Base-by-base conservation (phyloP, 768 basidiomycete genomes). In the Leccinum sublutescens region DNA sequence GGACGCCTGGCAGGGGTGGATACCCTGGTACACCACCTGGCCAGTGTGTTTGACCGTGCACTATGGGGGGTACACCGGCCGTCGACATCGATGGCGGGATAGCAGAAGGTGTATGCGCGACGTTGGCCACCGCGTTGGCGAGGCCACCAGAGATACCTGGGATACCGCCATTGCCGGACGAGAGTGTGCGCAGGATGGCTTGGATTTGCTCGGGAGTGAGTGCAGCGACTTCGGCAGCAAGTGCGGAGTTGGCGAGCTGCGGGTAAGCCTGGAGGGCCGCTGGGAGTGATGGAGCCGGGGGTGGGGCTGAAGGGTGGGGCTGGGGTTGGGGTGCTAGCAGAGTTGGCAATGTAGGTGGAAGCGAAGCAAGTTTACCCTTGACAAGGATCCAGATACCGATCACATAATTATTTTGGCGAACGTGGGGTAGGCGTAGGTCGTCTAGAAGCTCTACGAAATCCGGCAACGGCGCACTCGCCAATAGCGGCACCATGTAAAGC, bases 381-480 rank as follows among this genome's bases (percentile, higher is more conserved):
- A 82, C 84, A 17, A 95, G 78, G n/a, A 96, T 82, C 84, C 91
- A 93, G 14, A 95, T 85, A 23, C 89, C 90, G 48, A 96, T 76
- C 40, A 96, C 79, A 60, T 85, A 85, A 68, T 91, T 84, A 2
- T 75, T 70, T n/a, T 72, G 80, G 29, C 93, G 81, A 10, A 75
- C 68, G 64, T 82, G 84, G 14, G 91, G 89, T 2, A 96, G 71
- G 57, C 78, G 79, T 50, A 93, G 79, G 27, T 89, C 80, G 64
- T 95, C 93, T 50, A 94, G 73, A 2, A 95, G 77, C 65, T 94
- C 91, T 63, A 95, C 80, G 66, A 86, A 95, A 59, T 95, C 94
- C 1, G 94, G 94, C 2, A 95, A 74, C 0, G 86, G 79, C 52
- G 87, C 81, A 29, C 74, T 79, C 23, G 88, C 79, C 21, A 80